Base-by-base conservation (phyloP, 1,284 basidiomycete genomes). In the Ustilago esculenta region DNA sequence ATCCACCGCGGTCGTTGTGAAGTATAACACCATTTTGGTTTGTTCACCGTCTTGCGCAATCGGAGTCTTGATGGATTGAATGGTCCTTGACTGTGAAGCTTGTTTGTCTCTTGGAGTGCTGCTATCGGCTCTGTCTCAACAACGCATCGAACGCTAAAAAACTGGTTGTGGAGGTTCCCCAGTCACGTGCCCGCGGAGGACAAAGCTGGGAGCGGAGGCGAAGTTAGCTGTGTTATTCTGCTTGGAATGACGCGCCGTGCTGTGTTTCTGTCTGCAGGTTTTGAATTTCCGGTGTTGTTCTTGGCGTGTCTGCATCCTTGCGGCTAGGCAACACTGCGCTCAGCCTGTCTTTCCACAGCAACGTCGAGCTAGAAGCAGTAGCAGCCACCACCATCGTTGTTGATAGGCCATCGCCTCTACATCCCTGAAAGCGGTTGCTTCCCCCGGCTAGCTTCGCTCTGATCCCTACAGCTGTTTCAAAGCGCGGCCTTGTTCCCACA, bases 21-120 rank as follows among this genome's bases (percentile, higher is more conserved):
- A 87, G 82, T 86, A 87, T 30, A 87, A 79, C 33, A 87, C 86
- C 86, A 87, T 87, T 8, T n/a, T 41, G 14, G 36, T 14, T 32
- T 18, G 34, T 23, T 17, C n/a, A 11, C n/a, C n/a, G n/a, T n/a
- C n/a, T n/a, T n/a, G n/a, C n/a, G n/a, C n/a, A n/a, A n/a, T n/a
- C n/a, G n/a, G n/a, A n/a, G n/a, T n/a, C n/a, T n/a, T n/a, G n/a
- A n/a, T n/a, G n/a, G n/a, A n/a, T n/a, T n/a, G n/a, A n/a, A n/a
- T 29, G 27, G 27, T 29, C 27, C 27, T 29, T 29, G n/a, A n/a
- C n/a, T n/a, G n/a, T n/a, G n/a, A n/a, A n/a, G n/a, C n/a, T n/a
- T n/a, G n/a, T n/a, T n/a, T n/a, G n/a, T n/a, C n/a, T n/a, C n/a
- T n/a, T n/a, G n/a, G n/a, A n/a, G n/a, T n/a, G n/a, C n/a, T n/a